These are phyloP conservation scores for Pseudogymnoascus sp. DNA, from an alignment of 2,329 filamentous ascomycete genomes.

Conservation along the genomic window DNA sequence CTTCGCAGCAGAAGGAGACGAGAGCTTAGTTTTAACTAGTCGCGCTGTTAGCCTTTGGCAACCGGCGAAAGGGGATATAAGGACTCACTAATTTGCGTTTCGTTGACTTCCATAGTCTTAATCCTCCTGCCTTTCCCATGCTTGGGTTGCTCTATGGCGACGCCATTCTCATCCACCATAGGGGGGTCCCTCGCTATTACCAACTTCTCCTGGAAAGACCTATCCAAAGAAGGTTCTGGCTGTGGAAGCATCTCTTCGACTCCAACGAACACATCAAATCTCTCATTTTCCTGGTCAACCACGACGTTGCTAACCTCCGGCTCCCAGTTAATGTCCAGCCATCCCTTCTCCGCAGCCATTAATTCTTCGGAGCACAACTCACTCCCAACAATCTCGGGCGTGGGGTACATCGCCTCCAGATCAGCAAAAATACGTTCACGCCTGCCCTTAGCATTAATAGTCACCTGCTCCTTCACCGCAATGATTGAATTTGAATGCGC, in stretches of 20 bases:
- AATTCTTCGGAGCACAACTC: constrained; percentile 92
- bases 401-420: constrained; percentile 77
- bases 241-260: background rate
- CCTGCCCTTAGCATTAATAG: constrained; percentile 76
- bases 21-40: constrained; percentile 86
- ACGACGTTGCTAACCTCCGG: constrained; percentile 16
- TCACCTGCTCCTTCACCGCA: constrained; percentile 68
- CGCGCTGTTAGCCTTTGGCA: constrained; percentile 25
- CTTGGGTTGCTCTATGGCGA: constrained; percentile 37
- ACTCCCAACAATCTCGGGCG: constrained; percentile 58
- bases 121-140: constrained; percentile 57
- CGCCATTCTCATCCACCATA: constrained; percentile 54
- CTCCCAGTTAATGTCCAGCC: constrained; percentile 53
- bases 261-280: constrained; percentile 3
- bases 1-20: constrained; percentile 81
- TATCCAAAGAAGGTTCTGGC: background rate
- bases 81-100: constrained; percentile 81
- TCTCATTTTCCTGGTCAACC: background rate
- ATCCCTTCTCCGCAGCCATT: constrained; percentile 68
- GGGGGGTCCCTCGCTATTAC: constrained; percentile 30
- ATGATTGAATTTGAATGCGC: constrained; percentile 52
- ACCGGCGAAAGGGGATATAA: too few relatives aligned
- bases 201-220: constrained; percentile 25
- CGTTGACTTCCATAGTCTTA: constrained; percentile 78
- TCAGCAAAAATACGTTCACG: constrained; percentile 83